phyloP scores from a whole-genome alignment of 148 eudicot species.

The Persicaria maculosa region DNA sequence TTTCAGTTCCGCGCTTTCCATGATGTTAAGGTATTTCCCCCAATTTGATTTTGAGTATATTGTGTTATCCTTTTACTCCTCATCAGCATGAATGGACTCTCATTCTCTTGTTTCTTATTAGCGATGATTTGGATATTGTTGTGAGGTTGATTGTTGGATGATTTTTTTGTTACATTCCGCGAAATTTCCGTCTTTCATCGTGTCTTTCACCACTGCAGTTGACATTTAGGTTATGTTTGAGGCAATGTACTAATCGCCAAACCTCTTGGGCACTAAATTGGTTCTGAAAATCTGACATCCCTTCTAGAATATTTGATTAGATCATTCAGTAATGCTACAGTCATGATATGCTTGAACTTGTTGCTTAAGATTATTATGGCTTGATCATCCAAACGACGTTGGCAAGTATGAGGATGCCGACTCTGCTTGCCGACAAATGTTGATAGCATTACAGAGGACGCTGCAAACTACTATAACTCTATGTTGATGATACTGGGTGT shows the following conservation, averaged over 20 bases:
- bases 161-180: not conserved
- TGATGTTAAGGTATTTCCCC: constrained; percentile 49
- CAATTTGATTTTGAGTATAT: too few relatives aligned
- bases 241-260: not conserved
- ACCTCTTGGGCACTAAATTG: not conserved
- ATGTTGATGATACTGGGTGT: not conserved
- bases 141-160: not conserved
- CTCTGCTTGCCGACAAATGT: not conserved
- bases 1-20: constrained; percentile 43
- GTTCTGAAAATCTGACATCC: not conserved
- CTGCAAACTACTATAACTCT: not conserved
- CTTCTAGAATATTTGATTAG: not conserved
- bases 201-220: not conserved
- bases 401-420: not conserved
- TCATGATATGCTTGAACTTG: not conserved
- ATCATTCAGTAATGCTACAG: not conserved
- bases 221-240: not conserved
- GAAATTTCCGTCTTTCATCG: not conserved
- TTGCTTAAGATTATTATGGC: not conserved
- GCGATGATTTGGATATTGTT: not conserved
- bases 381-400: not conserved
- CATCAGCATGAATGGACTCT: not conserved
- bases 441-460: not conserved
- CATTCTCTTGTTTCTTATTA: not conserved
- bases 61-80: too few relatives aligned